Evolutionary conservation across 495 filamentous ascomycete genomes (phyloP).

Genomic region (Letharia columbiana): DNA sequence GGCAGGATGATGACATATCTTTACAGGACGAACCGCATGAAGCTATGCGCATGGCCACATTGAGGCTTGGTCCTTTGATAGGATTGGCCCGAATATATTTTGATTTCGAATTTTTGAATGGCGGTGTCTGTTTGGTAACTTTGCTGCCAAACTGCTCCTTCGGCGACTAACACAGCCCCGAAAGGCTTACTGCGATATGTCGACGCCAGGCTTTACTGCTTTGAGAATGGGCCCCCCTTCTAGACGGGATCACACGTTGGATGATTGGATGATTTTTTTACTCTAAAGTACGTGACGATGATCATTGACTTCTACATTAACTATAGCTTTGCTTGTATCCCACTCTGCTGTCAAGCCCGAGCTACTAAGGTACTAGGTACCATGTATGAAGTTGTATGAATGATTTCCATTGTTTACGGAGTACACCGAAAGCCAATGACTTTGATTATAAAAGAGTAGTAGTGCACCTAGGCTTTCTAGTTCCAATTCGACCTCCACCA

Average conservation of each 20-base stretch:
- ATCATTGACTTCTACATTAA: no score
- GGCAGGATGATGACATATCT: conserved; percentile 9
- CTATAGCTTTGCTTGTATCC: no score
- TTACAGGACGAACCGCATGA: conserved; percentile 1
- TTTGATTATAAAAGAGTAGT: background rate
- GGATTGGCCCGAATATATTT: background rate
- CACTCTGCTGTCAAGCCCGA: no score
- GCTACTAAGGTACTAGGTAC: no score
- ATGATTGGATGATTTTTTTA: no score
- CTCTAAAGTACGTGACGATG: no score
- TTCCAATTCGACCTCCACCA: background rate
- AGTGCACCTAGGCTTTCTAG: no score
- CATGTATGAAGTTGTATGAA: no score
- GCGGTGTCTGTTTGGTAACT: conserved; percentile 9
- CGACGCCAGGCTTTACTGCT: background rate
- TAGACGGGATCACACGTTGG: background rate
- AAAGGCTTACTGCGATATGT: conserved; percentile 2
- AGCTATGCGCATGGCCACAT: conserved; percentile 15
- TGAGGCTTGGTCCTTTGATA: conserved; percentile 10
- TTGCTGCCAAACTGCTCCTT: background rate
- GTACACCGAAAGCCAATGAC: background rate
- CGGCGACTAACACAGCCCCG: conserved; percentile 12
- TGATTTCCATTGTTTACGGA: background rate
- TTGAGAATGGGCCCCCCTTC: background rate
- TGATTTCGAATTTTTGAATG: background rate